phyloP scores from a whole-genome alignment of 148 eudicot genomes.

The Rhododendron ovatum region DNA sequence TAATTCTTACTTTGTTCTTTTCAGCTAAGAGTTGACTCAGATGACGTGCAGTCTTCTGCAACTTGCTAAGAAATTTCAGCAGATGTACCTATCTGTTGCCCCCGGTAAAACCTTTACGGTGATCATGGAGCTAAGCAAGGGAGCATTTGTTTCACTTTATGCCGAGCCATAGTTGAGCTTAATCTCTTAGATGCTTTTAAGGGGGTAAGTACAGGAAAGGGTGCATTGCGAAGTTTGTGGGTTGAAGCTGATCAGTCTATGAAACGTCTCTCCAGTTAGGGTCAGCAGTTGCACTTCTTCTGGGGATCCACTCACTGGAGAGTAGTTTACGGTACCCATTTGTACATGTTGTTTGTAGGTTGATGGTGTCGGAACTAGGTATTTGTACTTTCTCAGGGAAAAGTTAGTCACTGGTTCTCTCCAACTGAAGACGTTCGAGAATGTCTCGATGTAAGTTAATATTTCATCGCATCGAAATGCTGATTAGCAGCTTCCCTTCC shows the following conservation, averaged over 20 bases:
- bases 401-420: background rate
- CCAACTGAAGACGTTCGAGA: background rate
- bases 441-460: background rate
- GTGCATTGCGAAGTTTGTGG: background rate
- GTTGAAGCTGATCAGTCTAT: background rate
- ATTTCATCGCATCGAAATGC: background rate
- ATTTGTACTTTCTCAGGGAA: background rate
- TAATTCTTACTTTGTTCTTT: slow-evolving; percentile 1
- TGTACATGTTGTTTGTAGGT: background rate
- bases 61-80: background rate
- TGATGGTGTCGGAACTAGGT: background rate
- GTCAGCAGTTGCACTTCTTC: background rate
- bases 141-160: background rate
- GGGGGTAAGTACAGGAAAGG: background rate
- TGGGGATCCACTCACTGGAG: background rate
- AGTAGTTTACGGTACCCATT: background rate
- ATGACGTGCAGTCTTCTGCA: slow-evolving; percentile 36
- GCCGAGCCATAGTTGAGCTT: background rate
- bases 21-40: slow-evolving; percentile 55
- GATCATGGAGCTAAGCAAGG: background rate
- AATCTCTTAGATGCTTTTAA: background rate
- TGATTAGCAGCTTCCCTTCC: background rate
- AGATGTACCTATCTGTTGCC: background rate
- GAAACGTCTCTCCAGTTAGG: background rate
- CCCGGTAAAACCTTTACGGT: background rate